Evolutionary conservation across 2,329 filamentous ascomycete genomes (phyloP).

Genomic region (Madurella fahalii): DNA sequence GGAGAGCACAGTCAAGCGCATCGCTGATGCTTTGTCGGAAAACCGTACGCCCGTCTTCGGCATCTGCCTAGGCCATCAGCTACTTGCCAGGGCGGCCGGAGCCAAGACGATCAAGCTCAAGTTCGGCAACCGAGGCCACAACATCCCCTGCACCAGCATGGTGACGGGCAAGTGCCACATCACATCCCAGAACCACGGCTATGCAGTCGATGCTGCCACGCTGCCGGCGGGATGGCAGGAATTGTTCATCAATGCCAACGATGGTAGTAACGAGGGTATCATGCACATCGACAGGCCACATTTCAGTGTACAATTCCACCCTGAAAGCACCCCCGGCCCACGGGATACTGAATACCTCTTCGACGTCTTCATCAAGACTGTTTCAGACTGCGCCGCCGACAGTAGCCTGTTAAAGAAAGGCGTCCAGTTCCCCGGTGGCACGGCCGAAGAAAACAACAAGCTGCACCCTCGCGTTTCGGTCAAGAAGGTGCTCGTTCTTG

Average conservation of each 20-base stretch:
- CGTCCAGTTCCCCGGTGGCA: conserved; percentile 84
- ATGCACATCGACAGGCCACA: conserved; percentile 80
- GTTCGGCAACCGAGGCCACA: conserved; percentile 97
- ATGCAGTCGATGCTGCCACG: conserved; percentile 77
- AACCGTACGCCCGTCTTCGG: conserved; percentile 60
- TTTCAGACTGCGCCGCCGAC: conserved; percentile 67
- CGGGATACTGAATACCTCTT: conserved; percentile 96
- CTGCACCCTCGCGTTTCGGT: conserved; percentile 74
- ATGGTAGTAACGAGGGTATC: conserved; percentile 97
- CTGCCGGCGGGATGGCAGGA: conserved; percentile 81
- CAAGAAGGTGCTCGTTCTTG: conserved; percentile 92
- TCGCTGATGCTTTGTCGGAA: conserved; percentile 57
- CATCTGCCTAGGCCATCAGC: conserved; percentile 79
- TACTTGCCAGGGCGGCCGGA: conserved; percentile 67
- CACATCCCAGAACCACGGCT: conserved; percentile 98
- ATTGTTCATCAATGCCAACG: conserved; percentile 96
- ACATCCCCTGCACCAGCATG: conserved; percentile 96
- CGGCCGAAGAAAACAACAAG: conserved; percentile 70
- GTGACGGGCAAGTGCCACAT: conserved; percentile 97
- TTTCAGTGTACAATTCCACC: conserved; percentile 99
- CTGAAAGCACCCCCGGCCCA: conserved; percentile 92
- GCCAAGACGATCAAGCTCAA: conserved; percentile 89
- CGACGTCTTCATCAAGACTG: conserved; percentile 89
- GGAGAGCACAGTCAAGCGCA: conserved; percentile 72
- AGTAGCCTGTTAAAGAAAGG: conserved; percentile 63